Evolutionary conservation across 2,329 filamentous ascomycete species (phyloP), one percentile per base, ranked within the genome.

Genomic region (Xylariaceae sp.): DNA sequence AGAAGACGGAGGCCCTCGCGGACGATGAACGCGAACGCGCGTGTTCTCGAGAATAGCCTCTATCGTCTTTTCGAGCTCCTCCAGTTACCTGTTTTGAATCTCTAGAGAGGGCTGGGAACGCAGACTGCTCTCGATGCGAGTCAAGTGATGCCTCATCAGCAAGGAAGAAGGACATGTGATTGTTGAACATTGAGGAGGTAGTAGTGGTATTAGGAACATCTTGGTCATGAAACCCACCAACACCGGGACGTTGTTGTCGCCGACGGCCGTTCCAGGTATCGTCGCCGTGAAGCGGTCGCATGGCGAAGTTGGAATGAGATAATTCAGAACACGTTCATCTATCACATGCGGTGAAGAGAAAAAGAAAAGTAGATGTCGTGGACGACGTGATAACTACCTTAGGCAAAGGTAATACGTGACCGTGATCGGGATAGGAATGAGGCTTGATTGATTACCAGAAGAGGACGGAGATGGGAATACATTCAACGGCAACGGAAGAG

Each of bases 141-240:
- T 77, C 74, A 56, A 80, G 68, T 8, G 73, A 69, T 45, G 75
- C 72, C 65, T 80, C 79, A 61, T 79, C 76, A 61, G 74, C 74
- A 48, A 81, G 64, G 58, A 78, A 74, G 59, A 77, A 80, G 51
- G 75, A 78, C 75, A 80, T 80, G 47, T 77, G 75, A 51, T 72
- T 72, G 58, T 63, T 68, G 67, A 62, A 51, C 62, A 64, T 42
- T 66, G 65, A 31, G 67, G 56, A 42, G 70, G 68, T 34, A 44
- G 27, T 63, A 60, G 40, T 29, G 12, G 26, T 31, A 41, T 50
- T 40, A 48, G 50, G 55, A 46, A 47, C 34, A 49, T 55, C 43
- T 37, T 44, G 54, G 31, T 72, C 68, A 34, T 71, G 67, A 65
- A 70, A 68, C 65, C 75, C 71, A 62, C 67, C 59, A 59, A 67